Base-by-base conservation (phyloP, 371 early-diverging fungal species). In the Mortierella sp. region DNA sequence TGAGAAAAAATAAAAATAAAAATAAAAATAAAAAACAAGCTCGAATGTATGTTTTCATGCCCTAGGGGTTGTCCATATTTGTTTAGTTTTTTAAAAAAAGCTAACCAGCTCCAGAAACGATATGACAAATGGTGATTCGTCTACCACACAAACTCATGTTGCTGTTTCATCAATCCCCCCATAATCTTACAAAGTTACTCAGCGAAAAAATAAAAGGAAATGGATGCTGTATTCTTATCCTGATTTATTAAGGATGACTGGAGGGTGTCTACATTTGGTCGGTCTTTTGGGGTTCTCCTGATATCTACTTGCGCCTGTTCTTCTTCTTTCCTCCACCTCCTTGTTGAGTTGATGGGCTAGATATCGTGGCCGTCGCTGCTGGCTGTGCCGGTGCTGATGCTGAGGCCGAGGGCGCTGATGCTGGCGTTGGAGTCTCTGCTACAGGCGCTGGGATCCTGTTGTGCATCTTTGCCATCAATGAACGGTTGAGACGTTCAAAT, bases 401-500 rank as follows among this genome's bases (percentile, higher is more conserved):
- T 45, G 50, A n/a, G 8, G 60, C 53, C 6, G 72, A 9, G 10
- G 65, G 13, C 7, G 48, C 43, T 28, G 68, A 4, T 62, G 28
- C 55, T 24, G 55, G 28, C 21, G 63, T 28, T 47, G 67, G 15
- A 3, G 70, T 15, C 6, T 53, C 71, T 53, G 58, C 33, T 45
- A 63, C 58, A 36, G 76, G 58, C 61, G 67, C 67, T 69, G 81
- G 81, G 28, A 65, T 61, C 48, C 81, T 84, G 74, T 90, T 90
- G 74, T 91, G 92, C 94, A 94, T 94, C 84, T 89, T 87, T 32
- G 84, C 77, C 93, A 94, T 91, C 67, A 94, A 82, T 6, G 80
- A 79, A 3, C 82, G 74, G 83, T 92, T 94, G 53, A 94, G 73
- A 15, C 83, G 84, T 58, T 93, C 91, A 74, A 94, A 92, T 83